Evolutionary conservation across 805 yeast genomes (phyloP).

Genomic region (Candida vartiovaarae): DNA sequence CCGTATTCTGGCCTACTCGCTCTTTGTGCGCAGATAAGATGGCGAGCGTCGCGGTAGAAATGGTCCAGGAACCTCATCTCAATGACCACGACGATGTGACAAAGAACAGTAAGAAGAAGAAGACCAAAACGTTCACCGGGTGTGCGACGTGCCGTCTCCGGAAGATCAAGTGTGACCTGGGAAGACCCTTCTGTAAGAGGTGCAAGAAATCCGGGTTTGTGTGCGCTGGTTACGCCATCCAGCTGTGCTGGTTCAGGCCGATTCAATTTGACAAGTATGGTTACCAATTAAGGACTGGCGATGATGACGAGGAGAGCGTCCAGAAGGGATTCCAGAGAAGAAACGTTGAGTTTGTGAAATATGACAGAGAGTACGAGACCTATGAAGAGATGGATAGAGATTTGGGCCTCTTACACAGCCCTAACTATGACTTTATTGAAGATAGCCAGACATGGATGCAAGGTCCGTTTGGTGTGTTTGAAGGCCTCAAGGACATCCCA

Average conservation of each 20-base stretch:
- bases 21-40: too few relatives aligned
- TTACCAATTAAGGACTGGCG: slow-evolving; percentile 22
- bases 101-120: slow-evolving; percentile 18
- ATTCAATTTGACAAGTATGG: slow-evolving; percentile 43
- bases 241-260: slow-evolving; percentile 66
- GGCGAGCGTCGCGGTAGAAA: too few relatives aligned
- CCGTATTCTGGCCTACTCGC: too few relatives aligned
- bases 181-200: slow-evolving; percentile 61
- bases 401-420: slow-evolving; percentile 45
- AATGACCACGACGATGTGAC: too few relatives aligned
- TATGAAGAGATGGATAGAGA: slow-evolving; percentile 81
- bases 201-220: slow-evolving; percentile 59
- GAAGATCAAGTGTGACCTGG: slow-evolving; percentile 74
- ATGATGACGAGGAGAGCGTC: slow-evolving; percentile 20
- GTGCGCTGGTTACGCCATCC: slow-evolving; percentile 82
- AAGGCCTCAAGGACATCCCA: slow-evolving; percentile 29
- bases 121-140: slow-evolving; percentile 75
- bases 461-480: slow-evolving; percentile 85
- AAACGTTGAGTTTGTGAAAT: slow-evolving; percentile 65
- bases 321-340: slow-evolving; percentile 62
- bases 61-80: background rate
- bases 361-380: slow-evolving; percentile 59
- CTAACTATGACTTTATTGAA: slow-evolving; percentile 34
- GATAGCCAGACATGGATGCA: slow-evolving; percentile 42
- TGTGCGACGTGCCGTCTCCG: slow-evolving; percentile 83